phyloP scores from a whole-genome alignment of 169 alveolate genomes.

The Besnoitia besnoiti region DNA sequence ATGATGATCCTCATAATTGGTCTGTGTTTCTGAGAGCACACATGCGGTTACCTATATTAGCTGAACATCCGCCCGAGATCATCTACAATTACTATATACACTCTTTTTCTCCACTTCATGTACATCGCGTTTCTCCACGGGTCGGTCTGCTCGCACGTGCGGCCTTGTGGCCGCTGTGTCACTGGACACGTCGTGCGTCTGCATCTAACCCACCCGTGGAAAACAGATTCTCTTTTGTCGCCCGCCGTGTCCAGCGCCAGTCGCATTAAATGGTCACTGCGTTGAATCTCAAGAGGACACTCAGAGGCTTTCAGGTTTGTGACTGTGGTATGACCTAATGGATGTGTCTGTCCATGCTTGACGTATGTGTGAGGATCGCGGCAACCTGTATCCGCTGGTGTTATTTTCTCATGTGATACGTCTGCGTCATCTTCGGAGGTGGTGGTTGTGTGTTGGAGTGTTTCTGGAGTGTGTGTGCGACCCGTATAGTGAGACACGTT shows the following conservation, averaged over 20 bases:
- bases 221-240: slow-evolving; percentile 26
- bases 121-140: too few species aligned
- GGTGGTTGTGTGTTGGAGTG: background rate
- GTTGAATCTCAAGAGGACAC: slow-evolving; percentile 33
- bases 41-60: background rate
- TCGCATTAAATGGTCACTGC: background rate
- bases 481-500: background rate
- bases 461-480: background rate
- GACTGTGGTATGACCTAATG: background rate
- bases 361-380: background rate
- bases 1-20: slow-evolving; percentile 33
- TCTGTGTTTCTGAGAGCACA: slow-evolving; percentile 44
- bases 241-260: background rate
- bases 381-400: background rate
- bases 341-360: background rate
- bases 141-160: slow-evolving; percentile 53
- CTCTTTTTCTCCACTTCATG: background rate
- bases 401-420: background rate
- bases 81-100: too few species aligned
- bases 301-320: background rate
- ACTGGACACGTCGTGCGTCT: slow-evolving; percentile 12
- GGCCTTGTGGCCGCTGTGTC: slow-evolving; percentile 16
- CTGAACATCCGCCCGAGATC: background rate
- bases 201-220: slow-evolving; percentile 47
- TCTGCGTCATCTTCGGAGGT: background rate